Evolutionary conservation across 805 yeast species (phyloP), one percentile per base, ranked within the genome.

Genomic region (Metschnikowia henanensis): DNA sequence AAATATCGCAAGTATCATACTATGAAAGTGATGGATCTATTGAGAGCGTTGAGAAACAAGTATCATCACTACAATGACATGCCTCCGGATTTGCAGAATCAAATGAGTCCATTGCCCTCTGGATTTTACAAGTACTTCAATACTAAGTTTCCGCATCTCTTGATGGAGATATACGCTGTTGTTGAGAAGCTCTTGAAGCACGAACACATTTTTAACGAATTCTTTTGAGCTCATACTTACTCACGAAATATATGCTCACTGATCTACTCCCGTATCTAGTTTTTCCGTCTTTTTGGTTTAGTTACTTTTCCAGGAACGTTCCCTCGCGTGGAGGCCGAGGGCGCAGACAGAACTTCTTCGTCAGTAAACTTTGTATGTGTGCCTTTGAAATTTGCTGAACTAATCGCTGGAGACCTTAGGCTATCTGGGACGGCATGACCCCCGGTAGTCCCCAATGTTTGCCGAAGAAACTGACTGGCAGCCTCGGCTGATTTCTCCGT

Each of bases 11-110:
- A 89, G 62, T 94, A 94, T 62, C 84, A 84, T 51, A 77, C 85
- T 0, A 80, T 77, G 45, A 86, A 82, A 55, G 65, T 94, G 35
- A 80, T 90, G 82, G 99, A 94, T 61, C 66, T 94, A 39, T 65
- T 94, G 46, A 72, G 99, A 46, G 97, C 97, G 0, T 64, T 94
- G 53, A 75, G 99, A 56, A 94, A 94, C 68, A 94, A 94, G 63
- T 84, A 88, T 58, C 98, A 94, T 62, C 99, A 94, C 62, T 92
- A 77, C 62, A 89, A 89, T 65, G 99, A 94, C 61, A 67, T 91
- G 59, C 96, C 97, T 1, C 73, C 66, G 7, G 77, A 70, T 12
- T 72, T 94, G 45, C 81, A 79, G 40, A 60, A 59, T 13, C 73
- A 78, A 38, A 84, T 94, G 79, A 84, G 88, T 16, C 84, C 92